phyloP scores from a whole-genome alignment of 1,139 yeast genomes.

The Nakaseomyces glabratus region DNA sequence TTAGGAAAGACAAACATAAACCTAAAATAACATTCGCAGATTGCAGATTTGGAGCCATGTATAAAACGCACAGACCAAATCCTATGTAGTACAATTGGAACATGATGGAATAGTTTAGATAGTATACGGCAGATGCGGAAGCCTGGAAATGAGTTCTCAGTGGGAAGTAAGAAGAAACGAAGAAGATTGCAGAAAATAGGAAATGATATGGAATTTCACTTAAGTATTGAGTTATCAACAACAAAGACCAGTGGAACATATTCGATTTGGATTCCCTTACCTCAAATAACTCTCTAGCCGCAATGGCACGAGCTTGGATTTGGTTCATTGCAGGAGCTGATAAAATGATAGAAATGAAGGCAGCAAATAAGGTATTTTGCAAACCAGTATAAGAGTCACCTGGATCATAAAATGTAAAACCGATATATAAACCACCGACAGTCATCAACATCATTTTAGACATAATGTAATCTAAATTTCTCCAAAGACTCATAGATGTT shows the following conservation, averaged over 20 bases:
- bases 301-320: constrained; percentile 41
- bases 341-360: constrained; percentile 39
- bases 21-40: constrained; percentile 52
- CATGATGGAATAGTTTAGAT: constrained; percentile 44
- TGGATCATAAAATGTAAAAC: constrained; percentile 38
- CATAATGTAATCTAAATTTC: constrained; percentile 37
- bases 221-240: constrained; percentile 43
- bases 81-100: constrained; percentile 50
- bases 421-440: constrained; percentile 37
- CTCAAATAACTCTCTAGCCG: constrained; percentile 48
- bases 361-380: constrained; percentile 42
- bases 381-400: constrained; percentile 33
- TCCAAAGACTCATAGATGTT: constrained; percentile 37
- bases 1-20: constrained; percentile 44
- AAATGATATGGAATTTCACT: constrained; percentile 51
- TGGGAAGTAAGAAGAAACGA: constrained; percentile 51
- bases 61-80: constrained; percentile 46
- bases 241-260: constrained; percentile 56
- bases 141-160: constrained; percentile 41
- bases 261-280: constrained; percentile 57
- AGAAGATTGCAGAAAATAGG: constrained; percentile 44
- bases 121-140: constrained; percentile 46
- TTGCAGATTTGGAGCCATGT: constrained; percentile 53
- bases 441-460: constrained; percentile 36
- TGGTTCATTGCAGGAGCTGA: constrained; percentile 38